Evolutionary conservation across 2,329 filamentous ascomycete genomes (phyloP).

Genomic region (Albophoma yamanashiensis): DNA sequence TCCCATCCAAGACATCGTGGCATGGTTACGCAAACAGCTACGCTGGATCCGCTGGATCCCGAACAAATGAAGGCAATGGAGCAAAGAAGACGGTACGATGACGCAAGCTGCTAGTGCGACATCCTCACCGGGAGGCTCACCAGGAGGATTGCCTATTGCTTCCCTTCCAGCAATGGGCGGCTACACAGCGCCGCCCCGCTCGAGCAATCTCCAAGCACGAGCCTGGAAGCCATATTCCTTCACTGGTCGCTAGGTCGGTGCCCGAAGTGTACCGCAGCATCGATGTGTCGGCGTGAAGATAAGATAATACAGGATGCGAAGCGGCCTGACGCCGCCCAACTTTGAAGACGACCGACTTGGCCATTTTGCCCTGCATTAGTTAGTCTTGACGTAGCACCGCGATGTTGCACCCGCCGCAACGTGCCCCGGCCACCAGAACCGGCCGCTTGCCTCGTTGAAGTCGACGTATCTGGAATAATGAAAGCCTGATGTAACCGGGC

Average conservation of each 20-base stretch:
- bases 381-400: neutral
- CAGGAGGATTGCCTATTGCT: neutral
- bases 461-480: neutral
- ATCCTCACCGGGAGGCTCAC: neutral
- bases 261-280: neutral
- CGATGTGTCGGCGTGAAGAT: neutral
- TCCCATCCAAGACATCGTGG: neutral
- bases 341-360: neutral
- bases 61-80: neutral
- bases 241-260: neutral
- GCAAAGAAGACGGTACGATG: neutral
- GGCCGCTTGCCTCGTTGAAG: neutral
- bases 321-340: neutral
- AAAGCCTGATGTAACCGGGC: neutral
- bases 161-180: neutral
- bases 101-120: neutral
- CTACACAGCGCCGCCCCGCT: neutral
- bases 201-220: neutral
- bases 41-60: neutral
- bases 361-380: neutral
- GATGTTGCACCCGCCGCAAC: neutral
- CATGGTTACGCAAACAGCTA: neutral
- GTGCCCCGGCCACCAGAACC: neutral
- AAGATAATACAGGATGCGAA: neutral
- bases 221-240: neutral